Percentiles rank a stretch among this genome's conserved stretches.
Evolutionary conservation across 345 rosid genomes (phyloP).

Genomic region (Salix exigua): DNA sequence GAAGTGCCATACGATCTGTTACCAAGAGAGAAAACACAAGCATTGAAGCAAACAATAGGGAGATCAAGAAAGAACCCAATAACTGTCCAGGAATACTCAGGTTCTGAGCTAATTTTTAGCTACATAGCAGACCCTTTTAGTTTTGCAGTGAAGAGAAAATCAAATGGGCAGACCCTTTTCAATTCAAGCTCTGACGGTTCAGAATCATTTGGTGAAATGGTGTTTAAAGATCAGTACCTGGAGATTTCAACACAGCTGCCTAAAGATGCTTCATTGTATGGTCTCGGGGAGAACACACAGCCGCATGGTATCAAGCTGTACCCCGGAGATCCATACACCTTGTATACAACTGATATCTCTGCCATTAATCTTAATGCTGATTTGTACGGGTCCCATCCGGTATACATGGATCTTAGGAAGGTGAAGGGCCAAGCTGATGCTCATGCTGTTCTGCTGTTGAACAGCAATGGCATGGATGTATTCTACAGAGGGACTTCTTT

Average conservation of each 20-base stretch:
- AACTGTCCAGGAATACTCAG: slow-evolving; percentile 49
- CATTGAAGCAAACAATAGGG: slow-evolving; percentile 40
- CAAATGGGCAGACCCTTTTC: slow-evolving; percentile 77
- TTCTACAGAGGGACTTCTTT: slow-evolving; percentile 74
- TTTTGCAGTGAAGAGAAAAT: slow-evolving; percentile 80
- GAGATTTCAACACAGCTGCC: slow-evolving; percentile 90
- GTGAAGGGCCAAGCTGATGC: slow-evolving; percentile 57
- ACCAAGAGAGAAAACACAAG: slow-evolving; percentile 69
- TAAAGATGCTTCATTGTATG: slow-evolving; percentile 76
- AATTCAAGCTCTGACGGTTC: slow-evolving; percentile 52
- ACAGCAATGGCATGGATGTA: slow-evolving; percentile 97
- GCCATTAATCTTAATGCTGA: slow-evolving; percentile 83
- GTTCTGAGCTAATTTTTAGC: slow-evolving; percentile 59
- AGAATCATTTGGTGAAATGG: slow-evolving; percentile 55
- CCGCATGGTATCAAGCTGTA: slow-evolving; percentile 85
- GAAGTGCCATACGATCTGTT: slow-evolving; percentile 87
- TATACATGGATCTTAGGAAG: slow-evolving; percentile 94
- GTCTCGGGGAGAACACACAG: slow-evolving; percentile 91
- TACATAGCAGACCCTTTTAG: slow-evolving; percentile 73
- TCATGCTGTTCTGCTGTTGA: slow-evolving; percentile 75
- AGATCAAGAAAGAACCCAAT: slow-evolving; percentile 48
- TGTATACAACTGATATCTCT: slow-evolving; percentile 78
- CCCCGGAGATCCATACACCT: slow-evolving; percentile 90
- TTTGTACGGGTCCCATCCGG: slow-evolving; percentile 89
- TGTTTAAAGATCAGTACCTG: slow-evolving; percentile 92